Conservation (phyloP, 768 basidiomycete genomes). For the Lactarius pseudohatsudake region DNA sequence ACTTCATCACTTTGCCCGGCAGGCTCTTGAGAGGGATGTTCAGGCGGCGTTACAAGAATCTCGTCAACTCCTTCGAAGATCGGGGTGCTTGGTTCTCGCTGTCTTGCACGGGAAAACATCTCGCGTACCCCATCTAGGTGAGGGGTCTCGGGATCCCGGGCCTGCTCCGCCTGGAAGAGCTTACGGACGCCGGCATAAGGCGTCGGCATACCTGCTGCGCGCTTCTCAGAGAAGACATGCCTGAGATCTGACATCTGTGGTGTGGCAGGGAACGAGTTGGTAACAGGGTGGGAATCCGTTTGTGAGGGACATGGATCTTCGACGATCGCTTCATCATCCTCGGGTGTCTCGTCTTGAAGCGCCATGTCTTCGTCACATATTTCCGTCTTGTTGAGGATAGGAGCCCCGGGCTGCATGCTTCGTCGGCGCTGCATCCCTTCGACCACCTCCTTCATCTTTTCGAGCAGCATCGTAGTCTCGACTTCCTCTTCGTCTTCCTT, state of each 20-base stretch:
- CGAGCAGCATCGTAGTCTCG: slow-evolving; percentile 38
- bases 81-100: slow-evolving; percentile 30
- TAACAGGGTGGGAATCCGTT: slow-evolving; percentile 15
- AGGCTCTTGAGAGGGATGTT: slow-evolving; percentile 27
- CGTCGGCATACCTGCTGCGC: slow-evolving; percentile 29
- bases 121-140: slow-evolving; percentile 37
- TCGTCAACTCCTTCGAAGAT: slow-evolving; percentile 35
- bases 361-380: slow-evolving; percentile 41
- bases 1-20: slow-evolving; percentile 14
- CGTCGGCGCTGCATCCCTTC: slow-evolving; percentile 40
- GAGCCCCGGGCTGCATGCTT: slow-evolving; percentile 33
- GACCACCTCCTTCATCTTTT: slow-evolving; percentile 41
- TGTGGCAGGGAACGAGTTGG: slow-evolving; percentile 30
- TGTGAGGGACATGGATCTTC: slow-evolving; percentile 5
- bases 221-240: slow-evolving; percentile 35
- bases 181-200: slow-evolving; percentile 36
- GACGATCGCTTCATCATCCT: slow-evolving; percentile 25
- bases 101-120: slow-evolving; percentile 34
- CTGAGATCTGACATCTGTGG: slow-evolving; percentile 37
- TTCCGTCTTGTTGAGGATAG: slow-evolving; percentile 39
- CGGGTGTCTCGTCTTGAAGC: slow-evolving; percentile 31
- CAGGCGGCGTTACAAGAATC: slow-evolving; percentile 37
- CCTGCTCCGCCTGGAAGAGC: slow-evolving; percentile 34
- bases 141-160: slow-evolving; percentile 35
- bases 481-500: slow-evolving; percentile 35